These are phyloP conservation scores for Aspergillus sp. DNA, from an alignment of 2,329 filamentous ascomycete species.

Conservation along the genomic window DNA sequence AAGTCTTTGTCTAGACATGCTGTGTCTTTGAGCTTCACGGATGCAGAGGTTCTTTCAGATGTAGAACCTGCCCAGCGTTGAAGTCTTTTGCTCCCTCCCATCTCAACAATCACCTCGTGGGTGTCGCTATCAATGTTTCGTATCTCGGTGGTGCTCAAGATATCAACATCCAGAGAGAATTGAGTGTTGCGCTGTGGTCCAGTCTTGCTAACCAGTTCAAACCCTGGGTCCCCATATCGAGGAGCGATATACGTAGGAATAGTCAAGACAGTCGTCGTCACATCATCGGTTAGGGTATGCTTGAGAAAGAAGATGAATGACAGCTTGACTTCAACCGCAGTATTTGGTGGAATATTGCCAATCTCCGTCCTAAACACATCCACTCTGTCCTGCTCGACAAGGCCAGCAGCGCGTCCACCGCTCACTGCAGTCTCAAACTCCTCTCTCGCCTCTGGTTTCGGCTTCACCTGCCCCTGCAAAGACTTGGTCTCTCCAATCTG, in stretches of 20 bases:
- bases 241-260: constrained; percentile 17
- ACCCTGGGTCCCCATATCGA: constrained; percentile 11
- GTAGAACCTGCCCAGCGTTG: not conserved
- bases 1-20: not conserved
- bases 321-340: constrained; percentile 14
- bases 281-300: constrained; percentile 1
- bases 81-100: not conserved
- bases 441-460: not conserved
- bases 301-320: constrained; percentile 14
- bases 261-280: constrained; percentile 14
- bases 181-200: not conserved
- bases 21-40: not conserved
- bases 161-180: not conserved
- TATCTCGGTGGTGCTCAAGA: not conserved
- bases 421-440: not conserved
- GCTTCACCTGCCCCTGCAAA: constrained; percentile 1
- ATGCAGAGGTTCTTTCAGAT: not conserved
- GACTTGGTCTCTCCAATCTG: not conserved
- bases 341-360: constrained; percentile 17
- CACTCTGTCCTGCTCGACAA: constrained; percentile 3
- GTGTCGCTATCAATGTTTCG: constrained; percentile 3
- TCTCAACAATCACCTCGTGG: not conserved
- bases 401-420: not conserved
- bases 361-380: constrained; percentile 20
- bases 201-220: not conserved